Conservation (phyloP, 2,329 filamentous ascomycete species). For the Exophiala spinifera region DNA sequence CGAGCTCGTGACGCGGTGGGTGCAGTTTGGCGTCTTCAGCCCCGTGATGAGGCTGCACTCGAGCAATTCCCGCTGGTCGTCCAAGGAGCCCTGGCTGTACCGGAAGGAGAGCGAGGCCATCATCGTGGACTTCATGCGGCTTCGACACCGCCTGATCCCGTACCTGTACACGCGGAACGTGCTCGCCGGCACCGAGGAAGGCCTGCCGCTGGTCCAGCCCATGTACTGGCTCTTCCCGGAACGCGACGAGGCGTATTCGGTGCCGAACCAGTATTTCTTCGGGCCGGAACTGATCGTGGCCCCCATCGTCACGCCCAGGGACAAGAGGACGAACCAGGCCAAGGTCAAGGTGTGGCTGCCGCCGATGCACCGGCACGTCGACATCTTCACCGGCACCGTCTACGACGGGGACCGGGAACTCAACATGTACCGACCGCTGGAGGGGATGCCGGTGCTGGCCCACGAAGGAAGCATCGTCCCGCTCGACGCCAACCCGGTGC, state of each 20-base stretch:
- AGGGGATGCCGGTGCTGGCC: constrained; percentile 53
- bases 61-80: constrained; percentile 55
- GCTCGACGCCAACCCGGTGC: constrained; percentile 46
- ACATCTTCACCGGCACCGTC: constrained; percentile 56
- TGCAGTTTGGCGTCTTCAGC: constrained; percentile 60
- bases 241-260: constrained; percentile 52
- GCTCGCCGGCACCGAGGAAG: constrained; percentile 42
- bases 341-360: constrained; percentile 57
- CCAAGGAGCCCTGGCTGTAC: constrained; percentile 62
- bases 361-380: constrained; percentile 49
- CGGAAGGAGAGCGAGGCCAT: constrained; percentile 45
- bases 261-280: constrained; percentile 60
- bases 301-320: constrained; percentile 54
- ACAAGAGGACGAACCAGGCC: constrained; percentile 47
- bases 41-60: constrained; percentile 62
- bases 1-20: constrained; percentile 59
- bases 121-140: constrained; percentile 50
- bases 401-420: constrained; percentile 58
- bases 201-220: constrained; percentile 57
- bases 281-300: constrained; percentile 56
- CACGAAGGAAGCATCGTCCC: constrained; percentile 58
- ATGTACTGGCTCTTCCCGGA: constrained; percentile 61
- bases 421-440: constrained; percentile 50
- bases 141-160: constrained; percentile 59
- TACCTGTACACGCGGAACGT: constrained; percentile 60